phyloP scores from a whole-genome alignment of 1,139 yeast genomes.

The Blastobotrys arbuscula region DNA sequence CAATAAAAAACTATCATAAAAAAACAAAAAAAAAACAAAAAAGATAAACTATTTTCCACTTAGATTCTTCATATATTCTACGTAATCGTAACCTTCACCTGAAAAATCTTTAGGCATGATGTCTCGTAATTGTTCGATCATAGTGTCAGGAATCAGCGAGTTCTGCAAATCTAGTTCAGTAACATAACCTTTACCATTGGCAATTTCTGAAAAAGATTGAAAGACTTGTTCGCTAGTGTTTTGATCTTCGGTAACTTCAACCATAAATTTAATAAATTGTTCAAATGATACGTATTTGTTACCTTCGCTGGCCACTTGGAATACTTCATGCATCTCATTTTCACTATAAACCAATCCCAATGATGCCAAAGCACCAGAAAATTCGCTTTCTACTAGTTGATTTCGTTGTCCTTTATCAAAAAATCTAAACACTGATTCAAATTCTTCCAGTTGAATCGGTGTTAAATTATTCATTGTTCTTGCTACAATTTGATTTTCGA shows the following conservation, averaged over 20 bases:
- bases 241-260: constrained; percentile 38
- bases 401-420: constrained; percentile 37
- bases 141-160: constrained; percentile 34
- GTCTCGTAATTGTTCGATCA: constrained; percentile 32
- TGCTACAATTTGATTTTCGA: constrained; percentile 40
- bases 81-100: constrained; percentile 33
- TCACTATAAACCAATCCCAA: constrained; percentile 36
- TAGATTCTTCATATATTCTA: constrained; percentile 27
- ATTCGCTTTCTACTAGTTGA: constrained; percentile 34
- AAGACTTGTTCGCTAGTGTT: constrained; percentile 38
- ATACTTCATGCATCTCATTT: constrained; percentile 37
- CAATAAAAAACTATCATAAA: background rate
- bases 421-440: constrained; percentile 39
- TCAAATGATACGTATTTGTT: constrained; percentile 33
- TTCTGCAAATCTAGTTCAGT: constrained; percentile 39
- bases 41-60: background rate
- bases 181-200: constrained; percentile 37
- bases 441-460: constrained; percentile 40
- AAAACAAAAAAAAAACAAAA: background rate
- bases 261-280: constrained; percentile 39
- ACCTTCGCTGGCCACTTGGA: constrained; percentile 30
- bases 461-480: constrained; percentile 38
- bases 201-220: constrained; percentile 38
- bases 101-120: constrained; percentile 29
- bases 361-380: constrained; percentile 38